phyloP scores from a whole-genome alignment of 768 basidiomycete species.

The Naematelia encephala region DNA sequence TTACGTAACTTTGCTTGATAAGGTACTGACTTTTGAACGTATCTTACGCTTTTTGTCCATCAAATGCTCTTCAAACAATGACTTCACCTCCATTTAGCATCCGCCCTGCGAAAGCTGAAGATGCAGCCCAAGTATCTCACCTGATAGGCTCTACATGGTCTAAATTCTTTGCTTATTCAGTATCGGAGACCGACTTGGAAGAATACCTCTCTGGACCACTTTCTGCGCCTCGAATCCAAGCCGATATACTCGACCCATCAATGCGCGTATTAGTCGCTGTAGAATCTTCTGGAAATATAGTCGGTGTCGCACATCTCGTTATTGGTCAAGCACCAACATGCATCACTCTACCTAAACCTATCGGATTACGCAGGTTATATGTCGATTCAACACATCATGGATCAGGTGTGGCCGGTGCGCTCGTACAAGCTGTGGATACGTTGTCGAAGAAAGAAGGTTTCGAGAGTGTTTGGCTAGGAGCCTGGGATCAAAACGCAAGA shows the following conservation, averaged over 20 bases:
- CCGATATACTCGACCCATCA: constrained; percentile 9
- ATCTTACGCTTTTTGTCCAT: too few species aligned
- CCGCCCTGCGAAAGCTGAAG: constrained; percentile 16
- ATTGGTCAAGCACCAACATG: constrained; percentile 9
- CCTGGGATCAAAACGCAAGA: constrained; percentile 25
- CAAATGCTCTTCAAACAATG: too few species aligned
- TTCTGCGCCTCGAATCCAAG: constrained; percentile 12
- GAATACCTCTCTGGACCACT: constrained; percentile 22
- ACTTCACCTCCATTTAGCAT: constrained; percentile 5
- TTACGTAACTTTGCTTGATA: too few species aligned
- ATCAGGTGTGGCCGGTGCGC: constrained; percentile 6
- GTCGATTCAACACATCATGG: constrained; percentile 22
- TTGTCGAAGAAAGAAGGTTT: constrained; percentile 15
- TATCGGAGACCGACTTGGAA: constrained; percentile 24
- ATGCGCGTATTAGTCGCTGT: constrained; percentile 20
- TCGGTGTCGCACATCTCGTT: neutral
- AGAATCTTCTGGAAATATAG: neutral
- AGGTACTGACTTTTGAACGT: too few species aligned
- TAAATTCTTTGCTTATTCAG: constrained; percentile 30
- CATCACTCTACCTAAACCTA: neutral
- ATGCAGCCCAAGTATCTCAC: constrained; percentile 14
- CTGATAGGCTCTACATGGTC: constrained; percentile 33
- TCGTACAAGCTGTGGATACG: constrained; percentile 12
- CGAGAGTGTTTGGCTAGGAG: constrained; percentile 23
- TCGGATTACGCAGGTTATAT: constrained; percentile 28